These are phyloP conservation scores for Colletotrichum spaethianum DNA, from an alignment of 2,329 filamentous ascomycete species.

Conservation along the genomic window DNA sequence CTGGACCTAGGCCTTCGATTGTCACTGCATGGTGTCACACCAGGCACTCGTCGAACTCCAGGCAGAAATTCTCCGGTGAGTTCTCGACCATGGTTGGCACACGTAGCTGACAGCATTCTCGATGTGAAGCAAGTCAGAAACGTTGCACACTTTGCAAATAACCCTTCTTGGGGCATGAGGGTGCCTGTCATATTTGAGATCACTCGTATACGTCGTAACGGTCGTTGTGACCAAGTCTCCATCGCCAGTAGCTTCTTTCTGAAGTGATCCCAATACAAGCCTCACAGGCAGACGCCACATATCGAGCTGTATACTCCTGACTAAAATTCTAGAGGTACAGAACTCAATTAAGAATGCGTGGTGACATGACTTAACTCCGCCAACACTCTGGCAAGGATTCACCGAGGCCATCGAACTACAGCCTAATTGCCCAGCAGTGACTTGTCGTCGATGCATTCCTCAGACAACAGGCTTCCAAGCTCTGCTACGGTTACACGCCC, in stretches of 20 bases:
- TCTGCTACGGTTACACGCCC: not conserved
- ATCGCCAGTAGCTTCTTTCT: not conserved
- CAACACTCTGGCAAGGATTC: not conserved
- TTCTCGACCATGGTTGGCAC: not conserved
- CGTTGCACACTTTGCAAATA: not conserved
- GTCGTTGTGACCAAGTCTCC: slow-evolving; percentile 4
- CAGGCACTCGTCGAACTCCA: not conserved
- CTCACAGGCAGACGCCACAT: slow-evolving; percentile 20
- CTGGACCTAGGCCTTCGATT: not conserved
- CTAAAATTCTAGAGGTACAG: not conserved
- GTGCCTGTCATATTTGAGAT: not conserved
- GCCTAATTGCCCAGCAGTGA: not conserved
- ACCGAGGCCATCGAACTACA: not conserved
- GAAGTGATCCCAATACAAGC: not conserved
- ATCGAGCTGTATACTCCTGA: not conserved
- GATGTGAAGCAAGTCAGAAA: not conserved
- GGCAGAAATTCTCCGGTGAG: not conserved
- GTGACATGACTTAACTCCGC: not conserved
- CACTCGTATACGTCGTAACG: not conserved
- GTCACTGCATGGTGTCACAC: not conserved
- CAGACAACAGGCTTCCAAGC: not conserved
- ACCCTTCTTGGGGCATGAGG: not conserved
- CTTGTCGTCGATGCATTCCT: not conserved
- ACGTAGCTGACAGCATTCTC: not conserved
- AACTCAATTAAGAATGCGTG: not conserved